A percentile compares a stretch with the other conserved stretches of the same genome.
phyloP scores from a whole-genome alignment of 2,329 filamentous ascomycete species.

The Venturia pyrina region DNA sequence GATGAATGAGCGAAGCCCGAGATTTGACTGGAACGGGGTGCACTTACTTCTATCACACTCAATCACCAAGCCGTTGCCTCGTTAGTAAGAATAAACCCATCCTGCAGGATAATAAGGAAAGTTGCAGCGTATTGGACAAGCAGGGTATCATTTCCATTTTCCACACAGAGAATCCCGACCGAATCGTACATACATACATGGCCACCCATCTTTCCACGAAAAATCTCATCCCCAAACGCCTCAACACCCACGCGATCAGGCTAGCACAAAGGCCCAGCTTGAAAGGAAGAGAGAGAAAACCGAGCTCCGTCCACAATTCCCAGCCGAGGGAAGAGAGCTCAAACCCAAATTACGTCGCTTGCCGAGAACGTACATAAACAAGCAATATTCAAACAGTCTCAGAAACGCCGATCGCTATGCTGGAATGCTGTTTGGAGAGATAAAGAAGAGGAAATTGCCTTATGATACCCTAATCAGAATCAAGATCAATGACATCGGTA shows the following conservation, averaged over 20 bases:
- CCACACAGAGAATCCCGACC: neutral
- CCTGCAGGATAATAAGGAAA: too few species aligned
- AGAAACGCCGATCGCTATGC: neutral
- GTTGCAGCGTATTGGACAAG: neutral
- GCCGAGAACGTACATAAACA: neutral
- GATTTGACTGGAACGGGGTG: too few species aligned
- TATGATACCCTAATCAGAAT: neutral
- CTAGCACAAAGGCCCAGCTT: neutral
- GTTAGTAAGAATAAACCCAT: neutral
- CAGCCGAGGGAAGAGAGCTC: neutral
- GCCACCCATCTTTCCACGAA: neutral
- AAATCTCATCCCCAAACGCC: neutral
- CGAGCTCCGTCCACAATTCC: neutral
- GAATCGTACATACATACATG: neutral
- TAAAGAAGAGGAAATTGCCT: neutral
- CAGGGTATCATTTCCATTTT: neutral
- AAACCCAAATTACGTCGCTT: neutral
- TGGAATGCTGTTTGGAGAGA: neutral
- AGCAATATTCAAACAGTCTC: neutral
- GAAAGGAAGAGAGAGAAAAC: neutral
- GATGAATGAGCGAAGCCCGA: neutral
- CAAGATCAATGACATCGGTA: neutral
- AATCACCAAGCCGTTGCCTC: neutral
- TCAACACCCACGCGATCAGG: neutral
- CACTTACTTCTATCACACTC: neutral